Conservation (phyloP, 371 early-diverging fungal genomes). For the Actinomortierella wolfii region DNA sequence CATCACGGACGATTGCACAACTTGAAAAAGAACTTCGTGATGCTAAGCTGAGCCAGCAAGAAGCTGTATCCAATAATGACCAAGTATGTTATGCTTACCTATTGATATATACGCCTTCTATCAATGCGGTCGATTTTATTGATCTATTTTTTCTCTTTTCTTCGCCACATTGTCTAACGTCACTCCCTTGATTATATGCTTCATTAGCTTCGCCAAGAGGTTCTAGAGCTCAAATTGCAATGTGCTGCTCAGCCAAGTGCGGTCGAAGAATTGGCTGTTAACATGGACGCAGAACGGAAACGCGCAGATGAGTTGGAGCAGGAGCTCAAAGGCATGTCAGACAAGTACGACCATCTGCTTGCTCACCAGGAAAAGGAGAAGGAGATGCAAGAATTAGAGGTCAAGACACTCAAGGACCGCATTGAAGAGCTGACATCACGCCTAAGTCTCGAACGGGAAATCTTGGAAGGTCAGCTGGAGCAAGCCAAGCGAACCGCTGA, state of each 20-base stretch:
- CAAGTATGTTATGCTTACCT: constrained; percentile 16
- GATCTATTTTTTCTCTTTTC: background rate
- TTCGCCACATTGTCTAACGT: background rate
- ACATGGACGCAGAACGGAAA: constrained; percentile 5
- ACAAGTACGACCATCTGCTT: constrained; percentile 29
- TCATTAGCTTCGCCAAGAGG: constrained; percentile 28
- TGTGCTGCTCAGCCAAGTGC: constrained; percentile 14
- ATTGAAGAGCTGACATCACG: constrained; percentile 28
- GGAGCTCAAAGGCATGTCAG: constrained; percentile 26
- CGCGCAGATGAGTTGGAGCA: constrained; percentile 25
- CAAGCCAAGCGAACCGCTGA: constrained; percentile 21
- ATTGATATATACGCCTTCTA: too few species aligned
- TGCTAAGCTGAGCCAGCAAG: constrained; percentile 9
- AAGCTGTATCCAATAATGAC: constrained; percentile 17
- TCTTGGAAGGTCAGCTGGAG: constrained; percentile 25
- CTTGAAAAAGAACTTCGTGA: constrained; percentile 14
- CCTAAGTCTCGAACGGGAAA: constrained; percentile 23
- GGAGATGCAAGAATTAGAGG: constrained; percentile 15
- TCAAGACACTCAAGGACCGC: constrained; percentile 30
- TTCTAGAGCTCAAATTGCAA: constrained; percentile 31
- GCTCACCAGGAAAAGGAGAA: constrained; percentile 27
- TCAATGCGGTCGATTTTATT: too few species aligned
- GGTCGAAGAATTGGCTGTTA: constrained; percentile 17
- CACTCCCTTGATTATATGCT: background rate
- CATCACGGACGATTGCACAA: constrained; percentile 2